phyloP scores from a whole-genome alignment of 1,284 basidiomycete species.

The Puccinia sorghi region DNA sequence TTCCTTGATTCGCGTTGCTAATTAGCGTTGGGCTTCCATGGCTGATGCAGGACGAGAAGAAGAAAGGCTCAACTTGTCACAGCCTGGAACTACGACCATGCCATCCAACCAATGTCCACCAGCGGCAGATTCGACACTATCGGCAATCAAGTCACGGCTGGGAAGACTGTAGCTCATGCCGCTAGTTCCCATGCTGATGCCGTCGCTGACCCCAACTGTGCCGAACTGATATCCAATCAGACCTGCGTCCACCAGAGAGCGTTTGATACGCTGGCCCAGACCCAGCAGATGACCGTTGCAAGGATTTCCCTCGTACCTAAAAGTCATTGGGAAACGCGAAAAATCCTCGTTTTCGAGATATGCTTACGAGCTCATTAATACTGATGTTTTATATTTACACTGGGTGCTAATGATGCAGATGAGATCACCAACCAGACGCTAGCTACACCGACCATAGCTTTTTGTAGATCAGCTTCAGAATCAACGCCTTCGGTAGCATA shows the following conservation, averaged over 20 bases:
- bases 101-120: constrained; percentile 98
- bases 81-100: constrained; percentile 92
- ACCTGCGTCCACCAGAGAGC: constrained; percentile 71
- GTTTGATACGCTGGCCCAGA: constrained; percentile 82
- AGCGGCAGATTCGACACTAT: constrained; percentile 71
- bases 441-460: constrained; percentile 92
- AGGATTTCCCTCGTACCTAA: constrained; percentile 60
- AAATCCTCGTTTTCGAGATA: not conserved
- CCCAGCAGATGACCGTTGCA: constrained; percentile 88
- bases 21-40: not conserved
- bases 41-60: not conserved
- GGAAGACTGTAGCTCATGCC: constrained; percentile 88
- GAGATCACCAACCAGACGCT: constrained; percentile 76
- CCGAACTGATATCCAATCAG: constrained; percentile 96
- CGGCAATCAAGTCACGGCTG: constrained; percentile 84
- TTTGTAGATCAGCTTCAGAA: constrained; percentile 70
- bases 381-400: not conserved
- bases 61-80: constrained; percentile 68
- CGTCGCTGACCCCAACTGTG: constrained; percentile 93
- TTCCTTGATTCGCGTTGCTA: constrained; percentile 61
- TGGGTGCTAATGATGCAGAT: constrained; percentile 14
- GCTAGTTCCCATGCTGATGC: constrained; percentile 91
- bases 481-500: constrained; percentile 89
- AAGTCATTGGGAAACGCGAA: not conserved
- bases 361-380: not conserved